Base-by-base conservation (phyloP, 2,329 filamentous ascomycete species). In the Penicillium sp. region DNA sequence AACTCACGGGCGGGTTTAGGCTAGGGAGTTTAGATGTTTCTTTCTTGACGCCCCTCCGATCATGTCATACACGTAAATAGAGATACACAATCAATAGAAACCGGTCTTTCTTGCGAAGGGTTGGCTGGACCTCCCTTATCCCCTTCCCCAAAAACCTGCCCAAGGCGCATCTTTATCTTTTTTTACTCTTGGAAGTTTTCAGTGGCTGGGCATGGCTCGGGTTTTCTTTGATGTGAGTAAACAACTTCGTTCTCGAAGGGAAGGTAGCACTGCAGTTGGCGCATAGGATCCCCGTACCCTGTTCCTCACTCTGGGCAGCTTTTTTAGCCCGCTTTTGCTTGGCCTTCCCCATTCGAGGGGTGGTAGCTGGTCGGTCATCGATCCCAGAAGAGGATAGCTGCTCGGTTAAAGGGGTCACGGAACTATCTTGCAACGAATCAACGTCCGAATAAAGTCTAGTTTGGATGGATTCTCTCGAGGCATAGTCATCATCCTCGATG, bases 1-100 rank as follows among this genome's bases (percentile, higher is more conserved):
- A 90, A 86, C 37, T 87, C 85, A 10, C 96, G 92, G 71, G 89
- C 91, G 22, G 95, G 95, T 2, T 76, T 99, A 48, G 91, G 91
- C 26, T 61, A 57, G 49, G 48, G 22, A n/a, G 1, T 11, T 26
- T 11, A 31, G 21, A n/a, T 41, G 14, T 16, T 50, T 50, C 26
- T 22, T 26, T 27, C 11, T 47, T 26, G 14, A 27, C 37, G 8
- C 19, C 16, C 9, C 5, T 11, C 11, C n/a, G 3, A n/a, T 50
- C 33, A 35, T 16, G 21, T 13, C 48, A 16, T 24, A 10, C 7
- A 41, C 9, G 16, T 50, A 41, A n/a, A 50, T 16, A 43, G 26
- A 43, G 39, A 45, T 44, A 19, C n/a, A 26, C 21, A 33, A 19
- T 47, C 44, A 47, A 47, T n/a, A 29, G 24, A 47, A 46, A 47